These are phyloP conservation scores for Cyclotella sp. DNA, from an alignment of 108 stramenopile genomes.

Conservation along the genomic window DNA sequence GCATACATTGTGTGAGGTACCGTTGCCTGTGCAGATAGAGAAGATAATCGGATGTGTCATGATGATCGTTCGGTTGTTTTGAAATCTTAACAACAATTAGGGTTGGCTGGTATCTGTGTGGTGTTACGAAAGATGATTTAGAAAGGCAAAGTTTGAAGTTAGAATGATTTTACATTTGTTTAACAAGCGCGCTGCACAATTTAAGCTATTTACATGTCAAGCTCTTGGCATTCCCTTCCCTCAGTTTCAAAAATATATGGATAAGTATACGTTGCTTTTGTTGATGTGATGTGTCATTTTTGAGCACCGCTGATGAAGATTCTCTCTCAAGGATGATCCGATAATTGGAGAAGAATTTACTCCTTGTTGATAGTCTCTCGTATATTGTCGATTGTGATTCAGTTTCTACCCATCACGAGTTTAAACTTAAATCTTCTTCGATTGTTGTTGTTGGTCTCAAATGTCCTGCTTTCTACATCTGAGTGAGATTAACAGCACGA, in stretches of 20 bases:
- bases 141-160: not conserved
- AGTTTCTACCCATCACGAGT: not conserved
- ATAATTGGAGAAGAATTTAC: too few relatives aligned
- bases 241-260: slow-evolving; percentile 1
- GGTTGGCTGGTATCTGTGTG: not conserved
- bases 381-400: not conserved
- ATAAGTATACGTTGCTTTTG: not conserved
- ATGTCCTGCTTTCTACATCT: not conserved
- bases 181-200: too few relatives aligned
- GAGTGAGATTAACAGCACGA: not conserved
- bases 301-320: too few relatives aligned
- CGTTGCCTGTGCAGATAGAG: slow-evolving; percentile 30
- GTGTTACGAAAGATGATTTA: not conserved
- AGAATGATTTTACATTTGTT: too few relatives aligned
- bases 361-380: not conserved
- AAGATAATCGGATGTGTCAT: slow-evolving; percentile 43
- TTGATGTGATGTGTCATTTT: not conserved
- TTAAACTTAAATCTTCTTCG: too few relatives aligned
- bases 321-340: too few relatives aligned
- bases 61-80: slow-evolving; percentile 49
- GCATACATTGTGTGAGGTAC: slow-evolving; percentile 50
- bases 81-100: slow-evolving; percentile 6
- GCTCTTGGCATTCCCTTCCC: not conserved
- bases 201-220: not conserved
- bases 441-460: too few relatives aligned